Conservation (phyloP, 1,139 yeast species). For the Lizanozyma gosingica region DNA sequence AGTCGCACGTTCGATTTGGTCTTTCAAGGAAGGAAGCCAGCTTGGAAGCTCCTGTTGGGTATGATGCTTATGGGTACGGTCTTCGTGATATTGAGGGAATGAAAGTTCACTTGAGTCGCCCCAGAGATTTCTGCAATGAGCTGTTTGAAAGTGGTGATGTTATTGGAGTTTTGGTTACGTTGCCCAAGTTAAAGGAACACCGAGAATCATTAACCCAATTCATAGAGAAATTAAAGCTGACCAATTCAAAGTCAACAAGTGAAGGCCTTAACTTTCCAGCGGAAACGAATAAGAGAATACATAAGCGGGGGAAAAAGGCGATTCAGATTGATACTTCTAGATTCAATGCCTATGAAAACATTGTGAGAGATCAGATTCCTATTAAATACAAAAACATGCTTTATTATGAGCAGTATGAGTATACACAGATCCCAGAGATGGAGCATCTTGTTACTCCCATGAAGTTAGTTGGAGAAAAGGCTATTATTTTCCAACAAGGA, state of each 20-base stretch:
- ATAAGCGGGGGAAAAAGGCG: constrained; percentile 2
- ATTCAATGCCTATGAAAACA: constrained; percentile 21
- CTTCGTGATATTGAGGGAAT: constrained; percentile 77
- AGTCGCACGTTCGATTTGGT: constrained; percentile 72
- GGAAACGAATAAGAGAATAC: constrained; percentile 3
- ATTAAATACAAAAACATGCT: constrained; percentile 71
- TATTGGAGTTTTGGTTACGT: constrained; percentile 66
- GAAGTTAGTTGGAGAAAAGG: constrained; percentile 59
- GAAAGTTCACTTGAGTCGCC: constrained; percentile 66
- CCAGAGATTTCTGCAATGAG: constrained; percentile 40
- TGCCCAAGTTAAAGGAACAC: constrained; percentile 50
- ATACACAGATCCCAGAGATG: constrained; percentile 67
- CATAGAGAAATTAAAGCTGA: constrained; percentile 10
- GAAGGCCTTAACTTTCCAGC: not conserved
- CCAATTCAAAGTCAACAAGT: constrained; percentile 2
- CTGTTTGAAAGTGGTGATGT: constrained; percentile 72
- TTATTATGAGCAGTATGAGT: constrained; percentile 83
- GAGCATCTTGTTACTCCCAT: constrained; percentile 69
- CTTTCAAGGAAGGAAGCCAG: constrained; percentile 79
- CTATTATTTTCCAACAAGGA: constrained; percentile 29
- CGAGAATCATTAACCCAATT: constrained; percentile 12
- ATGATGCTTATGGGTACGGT: constrained; percentile 91
- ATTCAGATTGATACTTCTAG: constrained; percentile 1
- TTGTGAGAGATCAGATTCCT: constrained; percentile 79
- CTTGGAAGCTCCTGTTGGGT: constrained; percentile 92